Base-by-base conservation (phyloP, 129 eudicot species). In the Silybum marianum region DNA sequence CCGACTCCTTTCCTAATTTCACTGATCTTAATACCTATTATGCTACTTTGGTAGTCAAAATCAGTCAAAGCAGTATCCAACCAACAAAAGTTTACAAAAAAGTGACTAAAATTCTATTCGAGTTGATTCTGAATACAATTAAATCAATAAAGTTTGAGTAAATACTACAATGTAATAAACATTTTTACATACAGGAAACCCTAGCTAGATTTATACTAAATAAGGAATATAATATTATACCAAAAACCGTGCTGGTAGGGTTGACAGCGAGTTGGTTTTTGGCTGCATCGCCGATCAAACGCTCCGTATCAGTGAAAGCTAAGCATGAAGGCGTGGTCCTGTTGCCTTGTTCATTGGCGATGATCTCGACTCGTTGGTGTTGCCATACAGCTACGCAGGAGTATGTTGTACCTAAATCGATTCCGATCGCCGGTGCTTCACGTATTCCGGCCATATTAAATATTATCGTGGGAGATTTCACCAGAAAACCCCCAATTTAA, bases 361-460 rank as follows among this genome's bases (percentile, higher is more conserved):
- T 85, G 74, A 90, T 90, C 71, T 90, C 91, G 13, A 90, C 93
- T 1, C 89, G 86, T 84, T 87, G 86, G 79, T 87, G 75, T 9
- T 38, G 84, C 93, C 93, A 90, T 7, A 90, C 93, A 9, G 89
- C 93, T 21, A 90, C 93, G 65, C 93, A 89, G 38, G 90, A 87
- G 82, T 89, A 89, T 4, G 89, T 89, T 3, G 93, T 89, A 46
- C 93, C 93, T 12, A 90, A 80, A 71, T 90, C 91, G 40, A 90
- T 90, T 11, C 93, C 93, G n/a, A 90, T 87, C 1, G 86, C 38
- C 28, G 77, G 65, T 24, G 62, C 21, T 6, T 24, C 38, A 73
- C 38, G 21, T 73, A 13, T 46, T 73, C 23, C 66, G 2, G 77
- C 77, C 77, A 73, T 73, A 42, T 32, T 32, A 39, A 1, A 39